phyloP scores from a whole-genome alignment of 495 filamentous ascomycete genomes.

The Penicillium verhagenii region DNA sequence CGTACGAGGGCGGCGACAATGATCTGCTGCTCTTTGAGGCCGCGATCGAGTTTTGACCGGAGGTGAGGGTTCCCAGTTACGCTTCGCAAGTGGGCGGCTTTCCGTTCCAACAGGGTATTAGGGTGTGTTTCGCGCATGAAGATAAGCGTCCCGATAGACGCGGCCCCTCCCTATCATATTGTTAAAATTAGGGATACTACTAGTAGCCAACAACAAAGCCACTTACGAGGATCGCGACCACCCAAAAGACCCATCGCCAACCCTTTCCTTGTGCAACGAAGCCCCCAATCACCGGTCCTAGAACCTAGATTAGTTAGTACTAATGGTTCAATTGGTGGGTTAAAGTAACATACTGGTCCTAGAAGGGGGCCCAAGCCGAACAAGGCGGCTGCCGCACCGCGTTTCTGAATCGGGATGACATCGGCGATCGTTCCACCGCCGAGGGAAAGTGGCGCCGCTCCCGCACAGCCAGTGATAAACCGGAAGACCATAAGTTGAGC shows the following conservation, averaged over 20 bases:
- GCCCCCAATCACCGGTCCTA: slow-evolving; percentile 32
- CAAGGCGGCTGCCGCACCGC: slow-evolving; percentile 17
- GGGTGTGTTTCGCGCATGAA: slow-evolving; percentile 11
- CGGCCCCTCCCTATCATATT: neutral
- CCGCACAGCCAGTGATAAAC: slow-evolving; percentile 41
- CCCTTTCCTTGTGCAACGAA: slow-evolving; percentile 36
- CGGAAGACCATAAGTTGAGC: slow-evolving; percentile 42
- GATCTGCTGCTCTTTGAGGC: slow-evolving; percentile 3
- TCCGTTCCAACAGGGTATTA: neutral
- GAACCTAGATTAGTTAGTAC: too few species aligned
- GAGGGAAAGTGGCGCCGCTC: slow-evolving; percentile 34
- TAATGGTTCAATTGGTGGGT: too few species aligned
- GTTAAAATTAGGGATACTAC: neutral
- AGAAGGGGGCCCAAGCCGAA: slow-evolving; percentile 38
- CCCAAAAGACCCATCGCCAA: slow-evolving; percentile 6
- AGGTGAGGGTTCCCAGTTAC: slow-evolving; percentile 1
- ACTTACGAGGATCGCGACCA: slow-evolving; percentile 4
- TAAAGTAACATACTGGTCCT: slow-evolving; percentile 16
- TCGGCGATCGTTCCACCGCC: slow-evolving; percentile 47
- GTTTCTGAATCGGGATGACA: slow-evolving; percentile 27
- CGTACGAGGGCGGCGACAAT: slow-evolving; percentile 1
- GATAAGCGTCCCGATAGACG: neutral
- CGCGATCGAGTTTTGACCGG: neutral
- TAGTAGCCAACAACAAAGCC: too few species aligned
- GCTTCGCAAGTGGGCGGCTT: neutral